These are phyloP conservation scores for Fusarium redolens DNA, from an alignment of 2,329 filamentous ascomycete genomes.

Conservation along the genomic window DNA sequence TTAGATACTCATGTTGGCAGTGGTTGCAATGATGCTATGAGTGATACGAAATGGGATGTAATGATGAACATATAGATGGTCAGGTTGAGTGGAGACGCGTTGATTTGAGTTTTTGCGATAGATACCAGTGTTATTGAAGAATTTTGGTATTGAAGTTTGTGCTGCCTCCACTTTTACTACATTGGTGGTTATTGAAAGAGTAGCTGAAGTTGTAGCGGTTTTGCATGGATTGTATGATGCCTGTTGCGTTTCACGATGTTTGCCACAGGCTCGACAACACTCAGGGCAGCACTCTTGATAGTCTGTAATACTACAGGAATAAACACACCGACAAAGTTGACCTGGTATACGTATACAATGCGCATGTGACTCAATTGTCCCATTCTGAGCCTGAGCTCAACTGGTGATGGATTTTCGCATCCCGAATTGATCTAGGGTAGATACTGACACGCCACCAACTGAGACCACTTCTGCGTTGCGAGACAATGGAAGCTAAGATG, in stretches of 20 bases:
- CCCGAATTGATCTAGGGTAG: slow-evolving; percentile 30
- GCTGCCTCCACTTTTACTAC: slow-evolving; percentile 23
- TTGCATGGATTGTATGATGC: fast-evolving
- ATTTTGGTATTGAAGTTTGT: slow-evolving; percentile 21
- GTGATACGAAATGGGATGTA: slow-evolving; percentile 33
- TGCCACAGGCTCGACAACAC: neutral
- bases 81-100: slow-evolving; percentile 12
- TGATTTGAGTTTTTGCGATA: slow-evolving; percentile 17
- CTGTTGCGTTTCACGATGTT: slow-evolving; percentile 1
- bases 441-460: slow-evolving; percentile 31
- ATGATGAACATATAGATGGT: slow-evolving; percentile 40
- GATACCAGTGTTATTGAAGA: slow-evolving; percentile 35
- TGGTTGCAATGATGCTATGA: slow-evolving; percentile 40
- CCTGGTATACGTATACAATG: neutral
- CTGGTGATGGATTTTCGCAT: slow-evolving; percentile 7
- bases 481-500: slow-evolving; percentile 2
- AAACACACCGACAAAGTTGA: neutral
- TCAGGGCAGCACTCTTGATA: no score
- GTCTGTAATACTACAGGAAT: no score
- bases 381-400: neutral
- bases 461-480: slow-evolving; percentile 31
- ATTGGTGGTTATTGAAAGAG: neutral
- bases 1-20: slow-evolving; percentile 24
- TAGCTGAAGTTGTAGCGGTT: neutral
- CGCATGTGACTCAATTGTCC: slow-evolving; percentile 4